A percentile compares a stretch with the other conserved stretches of the same genome.
These are phyloP conservation scores for Globisporangium recalcitrans DNA, from an alignment of 352 stramenopile genomes.

Conservation along the genomic window DNA sequence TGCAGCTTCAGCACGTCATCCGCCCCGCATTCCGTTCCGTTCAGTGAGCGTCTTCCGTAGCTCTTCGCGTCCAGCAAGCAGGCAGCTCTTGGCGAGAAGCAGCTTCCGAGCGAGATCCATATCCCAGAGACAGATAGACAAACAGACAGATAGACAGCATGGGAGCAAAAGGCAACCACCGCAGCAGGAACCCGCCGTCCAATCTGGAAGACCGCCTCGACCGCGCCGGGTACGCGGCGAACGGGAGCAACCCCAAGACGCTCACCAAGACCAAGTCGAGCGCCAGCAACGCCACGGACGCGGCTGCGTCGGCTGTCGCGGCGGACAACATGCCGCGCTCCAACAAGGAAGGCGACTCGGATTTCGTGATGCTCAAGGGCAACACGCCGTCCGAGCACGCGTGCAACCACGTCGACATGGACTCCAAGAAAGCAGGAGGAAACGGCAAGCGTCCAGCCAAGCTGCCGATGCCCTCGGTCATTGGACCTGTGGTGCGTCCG, in stretches of 20 bases:
- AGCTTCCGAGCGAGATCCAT: no score
- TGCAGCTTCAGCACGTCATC: neutral
- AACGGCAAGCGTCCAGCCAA: neutral
- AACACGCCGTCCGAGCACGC: conserved; percentile 26
- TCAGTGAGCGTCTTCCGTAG: neutral
- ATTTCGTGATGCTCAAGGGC: conserved; percentile 18
- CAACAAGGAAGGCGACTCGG: conserved; percentile 13
- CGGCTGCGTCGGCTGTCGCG: neutral
- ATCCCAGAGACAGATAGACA: neutral
- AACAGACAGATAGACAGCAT: neutral
- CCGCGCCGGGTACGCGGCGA: conserved; percentile 7
- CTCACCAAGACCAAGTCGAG: conserved; percentile 7
- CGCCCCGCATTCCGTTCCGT: neutral
- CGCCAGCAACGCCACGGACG: neutral
- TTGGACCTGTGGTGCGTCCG: conserved; percentile 14
- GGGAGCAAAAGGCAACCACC: conserved; percentile 3
- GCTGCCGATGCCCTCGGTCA: conserved; percentile 21
- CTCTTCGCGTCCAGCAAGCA: neutral
- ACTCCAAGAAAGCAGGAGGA: conserved; percentile 1
- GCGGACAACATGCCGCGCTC: conserved; percentile 16
- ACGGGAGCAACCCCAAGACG: neutral
- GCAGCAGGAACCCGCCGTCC: neutral
- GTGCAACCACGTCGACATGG: conserved; percentile 12
- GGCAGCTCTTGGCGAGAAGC: neutral
- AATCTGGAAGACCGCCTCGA: conserved; percentile 11